Evolutionary conservation across 73 alveolate species (phyloP), one percentile per base, ranked within the genome.

Genomic region (Symbiodinium pilosum): DNA sequence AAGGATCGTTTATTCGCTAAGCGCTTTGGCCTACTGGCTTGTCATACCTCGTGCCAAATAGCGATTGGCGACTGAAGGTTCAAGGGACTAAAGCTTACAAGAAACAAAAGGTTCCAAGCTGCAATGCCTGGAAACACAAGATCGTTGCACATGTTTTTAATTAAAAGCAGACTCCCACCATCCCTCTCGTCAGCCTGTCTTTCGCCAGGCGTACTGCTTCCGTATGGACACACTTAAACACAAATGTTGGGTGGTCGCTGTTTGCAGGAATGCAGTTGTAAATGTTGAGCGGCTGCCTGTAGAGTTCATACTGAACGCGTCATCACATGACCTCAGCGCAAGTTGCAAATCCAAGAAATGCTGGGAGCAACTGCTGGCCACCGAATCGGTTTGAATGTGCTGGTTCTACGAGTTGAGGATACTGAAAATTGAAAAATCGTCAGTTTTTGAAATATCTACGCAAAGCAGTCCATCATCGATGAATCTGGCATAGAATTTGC

Each of bases 401-500:
- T 32, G 9, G 73, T 56, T 56, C 73, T 32, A 56, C 34, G 34
- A 3, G 73, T 20, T 56, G 73, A 56, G 73, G 73, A 56, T 56
- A 32, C 73, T 56, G 73, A 8, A 56, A 32, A 56, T 56, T 26
- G 73, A 56, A 56, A 32, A 16, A 32, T 56, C 73, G 4, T 56
- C 73, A 32, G 73, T 56, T 56, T 26, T 56, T 32, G 73, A 56
- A 26, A 56, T 56, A 32, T 56, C 73, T 16, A 56, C 21, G 73
- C 73, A 56, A 56, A 56, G 73, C 73, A 56, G 21, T 16, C 73
- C 73, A 32, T 56, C 73, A 56, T 56, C 73, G 73, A 56, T 56
- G 73, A 56, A 56, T 56, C 73, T 56, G 73, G 73, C 73, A 56
- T 56, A 56, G 73, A 56, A 56, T 32, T 56, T 56, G 73, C 73